Percentiles rank a stretch among this genome's conserved stretches.
phyloP scores from a whole-genome alignment of 2,329 filamentous ascomycete species.

The Sclerotinia sclerotiorum region DNA sequence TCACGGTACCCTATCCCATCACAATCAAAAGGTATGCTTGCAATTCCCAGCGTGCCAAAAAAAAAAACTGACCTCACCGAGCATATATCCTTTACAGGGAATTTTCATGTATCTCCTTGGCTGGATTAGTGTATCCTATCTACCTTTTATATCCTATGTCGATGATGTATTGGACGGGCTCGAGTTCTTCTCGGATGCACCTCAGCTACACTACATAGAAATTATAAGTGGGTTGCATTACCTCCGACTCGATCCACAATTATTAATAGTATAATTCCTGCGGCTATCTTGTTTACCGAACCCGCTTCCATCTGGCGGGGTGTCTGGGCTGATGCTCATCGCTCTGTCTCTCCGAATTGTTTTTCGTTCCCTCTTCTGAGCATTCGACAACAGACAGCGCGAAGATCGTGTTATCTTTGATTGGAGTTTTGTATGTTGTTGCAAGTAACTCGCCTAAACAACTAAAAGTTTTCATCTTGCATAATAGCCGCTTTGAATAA shows the following conservation, averaged over 20 bases:
- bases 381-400: no score
- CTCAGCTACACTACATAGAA: slow-evolving; percentile 45
- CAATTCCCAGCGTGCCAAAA: no score
- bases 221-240: slow-evolving; percentile 43
- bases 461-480: slow-evolving; percentile 44
- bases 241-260: slow-evolving; percentile 46
- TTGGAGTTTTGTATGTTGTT: slow-evolving; percentile 49
- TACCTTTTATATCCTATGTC: slow-evolving; percentile 47
- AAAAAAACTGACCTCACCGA: no score
- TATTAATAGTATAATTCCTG: slow-evolving; percentile 49
- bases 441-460: slow-evolving; percentile 55
- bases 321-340: no score
- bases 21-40: no score
- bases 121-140: slow-evolving; percentile 43
- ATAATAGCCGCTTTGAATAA: slow-evolving; percentile 55
- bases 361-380: no score
- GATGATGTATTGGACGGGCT: slow-evolving; percentile 51
- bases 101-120: slow-evolving; percentile 44
- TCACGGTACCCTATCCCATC: no score
- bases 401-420: no score
- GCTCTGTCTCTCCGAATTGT: no score
- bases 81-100: no score
- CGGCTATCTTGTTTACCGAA: neutral
- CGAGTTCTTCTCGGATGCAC: slow-evolving; percentile 49
- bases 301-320: no score